Percentiles rank a stretch among this genome's conserved stretches.
phyloP scores from a whole-genome alignment of 2,329 filamentous ascomycete species.

The Diaporthe ampelina region DNA sequence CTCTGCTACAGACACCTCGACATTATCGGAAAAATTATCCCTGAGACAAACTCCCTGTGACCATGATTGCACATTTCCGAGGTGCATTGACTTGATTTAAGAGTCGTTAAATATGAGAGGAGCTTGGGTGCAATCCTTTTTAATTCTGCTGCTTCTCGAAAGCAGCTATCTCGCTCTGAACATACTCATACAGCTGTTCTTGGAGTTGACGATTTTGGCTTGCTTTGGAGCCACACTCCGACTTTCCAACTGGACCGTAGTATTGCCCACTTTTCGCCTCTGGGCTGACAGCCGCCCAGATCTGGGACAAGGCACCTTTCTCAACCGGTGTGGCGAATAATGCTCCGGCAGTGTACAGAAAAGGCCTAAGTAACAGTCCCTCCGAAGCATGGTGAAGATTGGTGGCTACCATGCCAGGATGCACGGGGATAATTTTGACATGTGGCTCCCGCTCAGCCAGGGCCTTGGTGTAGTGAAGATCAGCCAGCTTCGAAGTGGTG shows the following conservation, averaged over 20 bases:
- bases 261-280: not conserved
- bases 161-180: conserved; percentile 1
- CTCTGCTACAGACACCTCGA: not conserved
- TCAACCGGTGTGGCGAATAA: not conserved
- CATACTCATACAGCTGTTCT: not conserved
- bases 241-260: not conserved
- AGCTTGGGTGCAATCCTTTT: not conserved
- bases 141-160: not conserved
- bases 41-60: not conserved
- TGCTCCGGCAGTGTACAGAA: not conserved
- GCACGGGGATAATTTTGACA: not conserved
- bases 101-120: not conserved
- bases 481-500: not conserved
- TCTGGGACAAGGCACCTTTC: not conserved
- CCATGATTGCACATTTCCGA: not conserved
- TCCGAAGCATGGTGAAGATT: not conserved
- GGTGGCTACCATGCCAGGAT: not conserved
- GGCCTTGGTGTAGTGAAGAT: not conserved
- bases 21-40: not conserved
- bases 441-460: not conserved
- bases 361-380: not conserved
- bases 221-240: not conserved
- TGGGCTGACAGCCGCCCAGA: not conserved
- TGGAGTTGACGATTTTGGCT: not conserved
- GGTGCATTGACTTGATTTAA: not conserved